Evolutionary conservation across 352 stramenopile genomes (phyloP).

Genomic region (Globisporangium rhizosaccharum): DNA sequence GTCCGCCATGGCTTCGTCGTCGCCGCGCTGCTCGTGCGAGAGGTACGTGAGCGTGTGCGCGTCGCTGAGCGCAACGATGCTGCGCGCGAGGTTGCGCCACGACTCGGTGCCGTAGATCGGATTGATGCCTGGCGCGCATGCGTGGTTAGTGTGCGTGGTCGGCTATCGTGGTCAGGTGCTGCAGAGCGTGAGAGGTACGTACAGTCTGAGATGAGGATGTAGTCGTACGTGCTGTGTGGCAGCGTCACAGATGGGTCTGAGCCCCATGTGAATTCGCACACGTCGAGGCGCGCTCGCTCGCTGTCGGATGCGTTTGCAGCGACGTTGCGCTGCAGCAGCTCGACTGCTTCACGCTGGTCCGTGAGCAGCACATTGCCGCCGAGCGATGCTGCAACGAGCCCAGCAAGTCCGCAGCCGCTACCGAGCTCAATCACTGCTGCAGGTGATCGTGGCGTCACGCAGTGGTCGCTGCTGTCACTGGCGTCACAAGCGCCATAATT

Average conservation of each 20-base stretch:
- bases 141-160: neutral
- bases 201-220: constrained; percentile 81
- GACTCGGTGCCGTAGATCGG: constrained; percentile 79
- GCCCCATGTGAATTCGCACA: constrained; percentile 66
- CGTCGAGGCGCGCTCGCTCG: constrained; percentile 31
- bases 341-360: constrained; percentile 61
- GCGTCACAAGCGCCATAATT: neutral
- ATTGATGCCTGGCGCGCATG: constrained; percentile 47
- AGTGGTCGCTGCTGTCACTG: neutral
- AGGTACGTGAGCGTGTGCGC: constrained; percentile 56
- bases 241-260: constrained; percentile 20
- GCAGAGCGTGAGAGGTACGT: constrained; percentile 9
- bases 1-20: constrained; percentile 68
- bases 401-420: constrained; percentile 71
- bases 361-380: constrained; percentile 69
- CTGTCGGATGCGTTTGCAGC: constrained; percentile 34
- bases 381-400: constrained; percentile 54
- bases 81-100: constrained; percentile 68
- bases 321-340: constrained; percentile 60
- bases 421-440: constrained; percentile 66
- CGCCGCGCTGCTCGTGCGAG: constrained; percentile 61
- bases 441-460: neutral
- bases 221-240: constrained; percentile 30
- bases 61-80: constrained; percentile 54
- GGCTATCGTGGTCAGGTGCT: neutral